These are phyloP conservation scores for Puccinia triticina DNA, from an alignment of 1,284 basidiomycete species.

Conservation along the genomic window DNA sequence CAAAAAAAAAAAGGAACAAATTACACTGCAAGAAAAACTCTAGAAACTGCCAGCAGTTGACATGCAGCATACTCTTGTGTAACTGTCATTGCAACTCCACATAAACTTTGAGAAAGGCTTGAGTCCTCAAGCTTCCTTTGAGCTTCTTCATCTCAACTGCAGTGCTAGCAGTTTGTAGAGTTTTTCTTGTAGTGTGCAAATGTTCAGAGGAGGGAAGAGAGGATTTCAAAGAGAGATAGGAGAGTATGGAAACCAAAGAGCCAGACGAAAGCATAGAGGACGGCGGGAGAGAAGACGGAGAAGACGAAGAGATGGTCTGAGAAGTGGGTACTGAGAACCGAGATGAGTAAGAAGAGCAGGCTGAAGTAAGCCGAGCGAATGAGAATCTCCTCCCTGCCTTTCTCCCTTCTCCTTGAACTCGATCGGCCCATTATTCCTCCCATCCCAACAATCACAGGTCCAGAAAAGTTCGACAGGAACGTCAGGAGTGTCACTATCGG, in stretches of 20 bases:
- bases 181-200: too few relatives aligned
- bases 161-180: too few relatives aligned
- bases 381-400: conserved; percentile 32
- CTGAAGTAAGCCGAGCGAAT: conserved; percentile 38
- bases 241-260: conserved; percentile 40
- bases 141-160: too few relatives aligned
- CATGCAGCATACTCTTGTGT: too few relatives aligned
- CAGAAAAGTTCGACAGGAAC: conserved; percentile 55
- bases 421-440: background rate
- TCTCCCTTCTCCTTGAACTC: conserved; percentile 1
- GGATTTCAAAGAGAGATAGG: background rate
- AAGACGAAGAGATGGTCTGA: conserved; percentile 54
- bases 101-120: too few relatives aligned
- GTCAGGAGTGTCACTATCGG: conserved; percentile 54
- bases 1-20: too few relatives aligned
- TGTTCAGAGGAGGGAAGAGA: background rate
- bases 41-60: too few relatives aligned
- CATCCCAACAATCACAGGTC: conserved; percentile 51
- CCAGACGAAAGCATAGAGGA: conserved; percentile 53
- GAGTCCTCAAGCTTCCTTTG: too few relatives aligned
- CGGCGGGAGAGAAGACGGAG: conserved; percentile 55
- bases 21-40: too few relatives aligned
- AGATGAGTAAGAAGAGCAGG: conserved; percentile 37
- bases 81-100: too few relatives aligned
- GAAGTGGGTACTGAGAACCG: conserved; percentile 52